These are phyloP conservation scores for Mortierella polycephala DNA, from an alignment of 371 early-diverging fungal species.

Conservation along the genomic window DNA sequence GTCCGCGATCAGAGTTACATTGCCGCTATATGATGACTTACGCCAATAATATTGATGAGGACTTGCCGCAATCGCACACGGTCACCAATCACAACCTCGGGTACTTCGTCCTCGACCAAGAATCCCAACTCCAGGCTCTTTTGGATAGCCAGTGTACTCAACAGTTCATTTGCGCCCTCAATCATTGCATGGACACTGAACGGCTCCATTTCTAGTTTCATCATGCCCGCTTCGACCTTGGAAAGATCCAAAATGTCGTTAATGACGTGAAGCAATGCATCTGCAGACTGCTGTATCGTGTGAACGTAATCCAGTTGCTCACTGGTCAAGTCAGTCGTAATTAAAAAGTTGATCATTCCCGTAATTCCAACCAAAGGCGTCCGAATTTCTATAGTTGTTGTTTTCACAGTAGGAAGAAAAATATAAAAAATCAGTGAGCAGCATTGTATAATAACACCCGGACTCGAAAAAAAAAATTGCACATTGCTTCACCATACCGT, in stretches of 20 bases:
- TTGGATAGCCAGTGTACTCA: constrained; percentile 70
- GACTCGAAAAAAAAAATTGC: background rate
- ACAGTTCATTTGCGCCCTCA: constrained; percentile 69
- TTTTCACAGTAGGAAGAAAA: background rate
- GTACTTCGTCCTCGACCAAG: constrained; percentile 69
- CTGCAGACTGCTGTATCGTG: constrained; percentile 73
- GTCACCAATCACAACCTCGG: constrained; percentile 68
- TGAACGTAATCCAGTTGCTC: constrained; percentile 76
- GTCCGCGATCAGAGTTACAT: too few species aligned
- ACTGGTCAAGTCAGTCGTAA: constrained; percentile 69
- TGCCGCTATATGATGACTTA: constrained; percentile 8
- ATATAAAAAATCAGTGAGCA: background rate
- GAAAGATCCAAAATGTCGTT: constrained; percentile 77
- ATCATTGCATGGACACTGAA: constrained; percentile 70
- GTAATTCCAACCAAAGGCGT: constrained; percentile 76
- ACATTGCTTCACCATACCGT: constrained; percentile 53
- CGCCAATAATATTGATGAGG: constrained; percentile 63
- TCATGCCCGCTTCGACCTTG: constrained; percentile 79
- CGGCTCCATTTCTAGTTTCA: constrained; percentile 73
- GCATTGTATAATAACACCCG: too few species aligned
- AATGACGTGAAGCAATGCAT: constrained; percentile 71
- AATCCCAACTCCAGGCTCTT: constrained; percentile 70
- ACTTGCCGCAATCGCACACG: constrained; percentile 69
- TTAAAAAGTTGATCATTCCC: constrained; percentile 72
- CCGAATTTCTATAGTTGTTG: constrained; percentile 61